Base-by-base conservation (phyloP, 192 early-diverging fungal species). In the Spizellomyces sp. region DNA sequence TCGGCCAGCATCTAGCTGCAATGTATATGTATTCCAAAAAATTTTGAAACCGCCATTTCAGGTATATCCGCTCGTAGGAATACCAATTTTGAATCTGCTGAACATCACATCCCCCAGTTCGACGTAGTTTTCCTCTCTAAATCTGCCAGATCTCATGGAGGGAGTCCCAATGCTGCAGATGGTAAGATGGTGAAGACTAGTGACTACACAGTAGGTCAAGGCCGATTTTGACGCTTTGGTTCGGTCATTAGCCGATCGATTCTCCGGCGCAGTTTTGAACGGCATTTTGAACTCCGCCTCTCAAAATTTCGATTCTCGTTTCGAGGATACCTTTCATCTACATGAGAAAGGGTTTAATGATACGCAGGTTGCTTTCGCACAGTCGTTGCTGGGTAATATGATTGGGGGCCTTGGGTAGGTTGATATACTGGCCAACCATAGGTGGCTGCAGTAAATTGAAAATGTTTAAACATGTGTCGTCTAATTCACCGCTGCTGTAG, bases 391-490 rank as follows among this genome's bases (percentile, higher is more conserved):
- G 44, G 91, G 91, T 67, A 95, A 94, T 71, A 78, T 98, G 66
- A 43, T 98, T 9, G 94, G 96, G 60, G 94, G 94, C 1, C 90
- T 98, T 27, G 96, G 96, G 73, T 93, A 80, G 65, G 71, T 41
- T 27, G 48, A 43, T 21, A 58, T 9, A 45, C 46, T 27, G 0
- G 6, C n/a, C 63, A 43, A 4, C 45, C 44, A 12, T 54, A n/a
- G 2, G 19, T 10, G 9, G 66, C 42, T 62, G 12, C 12, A 54
- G 4, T 19, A 62, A 62, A 15, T 27, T 63, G 60, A 45, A n/a
- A 3, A 46, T 27, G 47, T 47, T 22, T 0, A 9, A 61, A 56
- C 54, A 6, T 6, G 54, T 56, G 7, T 36, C 27, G 3, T 36
- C 27, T 36, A 36, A 36, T 56, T 56, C 54, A 7, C 7, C 27